Evolutionary conservation across 441 rosid species (phyloP), one percentile per base, ranked within the genome.

Genomic region (Adansonia grandidieri): DNA sequence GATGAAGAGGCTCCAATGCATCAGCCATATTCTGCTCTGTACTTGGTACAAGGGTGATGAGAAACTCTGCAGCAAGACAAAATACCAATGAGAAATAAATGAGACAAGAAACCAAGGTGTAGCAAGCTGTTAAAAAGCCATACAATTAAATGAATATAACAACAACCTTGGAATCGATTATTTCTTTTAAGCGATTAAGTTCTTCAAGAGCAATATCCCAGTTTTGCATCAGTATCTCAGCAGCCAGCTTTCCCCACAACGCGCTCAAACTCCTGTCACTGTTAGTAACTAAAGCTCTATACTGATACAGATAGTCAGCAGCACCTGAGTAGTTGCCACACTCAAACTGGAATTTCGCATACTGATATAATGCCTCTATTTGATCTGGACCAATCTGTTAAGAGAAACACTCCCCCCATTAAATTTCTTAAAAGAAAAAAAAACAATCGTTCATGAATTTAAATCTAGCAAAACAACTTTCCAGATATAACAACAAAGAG

Each of bases 1-100:
- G 87, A 96, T 94, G 85, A 91, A 94, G 71, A 96, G 96, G 80
- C 98, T 93, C 99, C 98, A 96, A 83, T 96, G 98, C 99, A 96
- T 96, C 84, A 96, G 84, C 99, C 99, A 96, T 74, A 92, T 88
- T 83, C 96, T 89, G 84, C 89, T 93, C 81, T 93, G 97, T 78
- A 96, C 91, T 81, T 94, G 99, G 84, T 89, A 93, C 86, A 92
- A 70, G 3, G 98, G 95, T 5, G 97, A 93, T 0, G 98, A 74
- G 81, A 94, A 94, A 77, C 78, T 94, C 99, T 96, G 83, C 76
- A 28, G 83, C 76, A 80, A 51, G 4, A 65, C 50, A 54, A 82
- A 80, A 53, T 0, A 22, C 28, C 47, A 70, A 51, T n/a, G 4
- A 28, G 7, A 7, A 54, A 47, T 40, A 57, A 40, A 45, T 8